Evolutionary conservation across 2,329 filamentous ascomycete genomes (phyloP).

Genomic region (Paecilomyces formosus): DNA sequence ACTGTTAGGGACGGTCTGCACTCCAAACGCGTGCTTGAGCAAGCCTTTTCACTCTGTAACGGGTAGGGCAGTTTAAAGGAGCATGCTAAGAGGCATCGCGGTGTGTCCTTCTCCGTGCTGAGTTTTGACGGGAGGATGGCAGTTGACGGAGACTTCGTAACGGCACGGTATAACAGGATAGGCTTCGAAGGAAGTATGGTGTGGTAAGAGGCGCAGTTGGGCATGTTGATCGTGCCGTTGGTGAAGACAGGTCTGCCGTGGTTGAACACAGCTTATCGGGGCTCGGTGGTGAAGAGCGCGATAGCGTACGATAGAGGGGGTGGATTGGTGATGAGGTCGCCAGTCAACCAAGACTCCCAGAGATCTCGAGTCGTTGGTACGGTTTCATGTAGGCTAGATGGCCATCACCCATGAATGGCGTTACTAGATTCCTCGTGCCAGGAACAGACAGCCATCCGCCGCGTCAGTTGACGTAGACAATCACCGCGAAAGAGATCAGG

Average conservation of each 20-base stretch:
- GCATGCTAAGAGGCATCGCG: too few relatives aligned
- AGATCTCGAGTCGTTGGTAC: neutral
- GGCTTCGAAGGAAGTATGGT: conserved; percentile 3
- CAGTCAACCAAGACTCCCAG: neutral
- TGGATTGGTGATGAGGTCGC: neutral
- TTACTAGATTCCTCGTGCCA: neutral
- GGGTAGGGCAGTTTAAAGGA: neutral
- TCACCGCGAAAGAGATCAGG: conserved; percentile 29
- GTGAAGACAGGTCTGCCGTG: neutral
- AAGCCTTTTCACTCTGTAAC: neutral
- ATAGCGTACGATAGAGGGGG: neutral
- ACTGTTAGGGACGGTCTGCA: neutral
- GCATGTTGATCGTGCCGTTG: neutral
- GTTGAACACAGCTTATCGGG: neutral
- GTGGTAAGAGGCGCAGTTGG: conserved; percentile 1
- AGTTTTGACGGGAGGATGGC: conserved; percentile 58
- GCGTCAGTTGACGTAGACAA: conserved; percentile 24
- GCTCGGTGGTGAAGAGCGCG: neutral
- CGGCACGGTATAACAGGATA: conserved; percentile 20
- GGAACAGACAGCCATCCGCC: neutral
- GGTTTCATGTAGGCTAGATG: neutral
- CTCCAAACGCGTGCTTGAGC: neutral
- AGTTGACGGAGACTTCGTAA: conserved; percentile 45
- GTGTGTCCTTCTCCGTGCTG: conserved; percentile 52
- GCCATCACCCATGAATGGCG: neutral